Conservation (phyloP, 805 yeast genomes). For the Wickerhamomyces xylosicus region DNA sequence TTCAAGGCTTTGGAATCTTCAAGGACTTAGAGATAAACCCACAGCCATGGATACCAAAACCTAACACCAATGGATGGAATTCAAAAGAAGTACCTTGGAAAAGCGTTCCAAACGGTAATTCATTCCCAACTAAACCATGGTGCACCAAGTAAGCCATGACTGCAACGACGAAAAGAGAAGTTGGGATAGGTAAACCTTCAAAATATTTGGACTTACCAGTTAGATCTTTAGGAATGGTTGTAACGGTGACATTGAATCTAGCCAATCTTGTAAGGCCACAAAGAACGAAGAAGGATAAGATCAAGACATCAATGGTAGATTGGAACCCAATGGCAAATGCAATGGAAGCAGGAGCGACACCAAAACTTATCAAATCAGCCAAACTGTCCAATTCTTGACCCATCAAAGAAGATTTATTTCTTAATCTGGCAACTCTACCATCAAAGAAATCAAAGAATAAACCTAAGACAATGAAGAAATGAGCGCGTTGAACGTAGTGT, state of each 20-base stretch:
- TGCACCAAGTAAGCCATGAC: slow-evolving; percentile 62
- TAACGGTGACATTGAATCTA: slow-evolving; percentile 89
- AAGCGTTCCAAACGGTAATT: slow-evolving; percentile 57
- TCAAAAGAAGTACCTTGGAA: slow-evolving; percentile 51
- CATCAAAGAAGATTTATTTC: slow-evolving; percentile 85
- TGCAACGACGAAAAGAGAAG: slow-evolving; percentile 65
- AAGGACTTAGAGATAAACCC: slow-evolving; percentile 86
- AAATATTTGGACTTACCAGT: slow-evolving; percentile 83
- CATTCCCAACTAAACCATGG: slow-evolving; percentile 33
- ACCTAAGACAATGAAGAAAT: slow-evolving; percentile 82
- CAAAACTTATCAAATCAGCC: slow-evolving; percentile 91
- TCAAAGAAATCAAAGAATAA: slow-evolving; percentile 93
- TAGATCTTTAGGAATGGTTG: slow-evolving; percentile 83
- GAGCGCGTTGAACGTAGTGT: slow-evolving; percentile 78
- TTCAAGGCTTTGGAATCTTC: slow-evolving; percentile 75
- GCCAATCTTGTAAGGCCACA: slow-evolving; percentile 94
- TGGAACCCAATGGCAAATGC: slow-evolving; percentile 90
- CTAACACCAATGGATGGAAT: slow-evolving; percentile 58
- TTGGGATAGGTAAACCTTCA: slow-evolving; percentile 95
- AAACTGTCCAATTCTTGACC: slow-evolving; percentile 97
- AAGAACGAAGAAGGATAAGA: slow-evolving; percentile 75
- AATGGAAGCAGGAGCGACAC: slow-evolving; percentile 90
- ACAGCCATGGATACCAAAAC: slow-evolving; percentile 75
- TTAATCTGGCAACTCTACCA: slow-evolving; percentile 92
- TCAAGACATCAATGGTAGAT: slow-evolving; percentile 67